Evolutionary conservation across 1,284 basidiomycete species (phyloP), one percentile per base, ranked within the genome.

Genomic region (Gomphus bonarii): DNA sequence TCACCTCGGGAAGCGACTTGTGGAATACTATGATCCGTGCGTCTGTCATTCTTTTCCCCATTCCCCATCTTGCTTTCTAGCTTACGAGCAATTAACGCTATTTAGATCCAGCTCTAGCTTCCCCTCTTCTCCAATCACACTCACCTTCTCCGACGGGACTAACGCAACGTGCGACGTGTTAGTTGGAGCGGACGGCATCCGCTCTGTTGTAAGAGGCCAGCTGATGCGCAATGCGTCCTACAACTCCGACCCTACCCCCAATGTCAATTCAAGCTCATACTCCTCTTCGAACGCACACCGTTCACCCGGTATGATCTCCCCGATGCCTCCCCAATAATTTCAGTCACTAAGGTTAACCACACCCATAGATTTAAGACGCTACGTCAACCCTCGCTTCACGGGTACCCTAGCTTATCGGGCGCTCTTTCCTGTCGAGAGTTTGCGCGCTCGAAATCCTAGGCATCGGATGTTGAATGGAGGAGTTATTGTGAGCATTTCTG

Each of bases 141-240:
- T 80, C 14, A 59, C 65, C 14, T 80, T 81, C 61, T 47, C 67
- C 3, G 75, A 80, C 57, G 76, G 74, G 3, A 66, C 71, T 1
- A 66, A 65, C 0, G 70, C 73, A 3, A 65, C 66, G 1, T 77
- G 73, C 61, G 76, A 80, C 57, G 49, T 80, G 10, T 69, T 80
- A 18, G 65, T 80, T 28, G 79, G 76, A 30, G 75, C 77, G 0
- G 78, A 81, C 58, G 79, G 79, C 0, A 61, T 78, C 55, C 75
- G 74, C 64, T 78, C 76, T 60, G 68, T 60, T 3, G 67, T 67
- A 5, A 65, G 72, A 10, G 60, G 59, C 10, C 28, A 58, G 42
- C 10, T 58, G 18, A 68, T 80, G 22, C 36, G 65, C 7, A 57
- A 60, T 28, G 61, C 51, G 10, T 50, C 59, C 7, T 35, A 8